phyloP scores from a whole-genome alignment of 345 rosid genomes.

The Citrus hindsii region DNA sequence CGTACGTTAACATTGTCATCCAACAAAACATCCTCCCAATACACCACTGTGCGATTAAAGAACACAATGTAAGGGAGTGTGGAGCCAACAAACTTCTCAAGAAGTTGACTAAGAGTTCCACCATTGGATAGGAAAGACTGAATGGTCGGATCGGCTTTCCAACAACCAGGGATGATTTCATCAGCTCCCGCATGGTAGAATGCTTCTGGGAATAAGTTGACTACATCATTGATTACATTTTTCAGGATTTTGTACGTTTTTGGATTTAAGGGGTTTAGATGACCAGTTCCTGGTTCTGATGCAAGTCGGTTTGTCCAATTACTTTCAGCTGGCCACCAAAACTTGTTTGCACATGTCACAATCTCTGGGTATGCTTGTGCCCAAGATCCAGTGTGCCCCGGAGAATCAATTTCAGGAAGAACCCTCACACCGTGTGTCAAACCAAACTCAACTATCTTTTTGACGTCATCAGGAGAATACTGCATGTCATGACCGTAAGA shows the following conservation, averaged over 20 bases:
- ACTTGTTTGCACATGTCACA: slow-evolving; percentile 75
- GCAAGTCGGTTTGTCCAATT: slow-evolving; percentile 63
- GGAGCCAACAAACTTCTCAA: slow-evolving; percentile 52
- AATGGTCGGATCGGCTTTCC: slow-evolving; percentile 67
- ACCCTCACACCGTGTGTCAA: slow-evolving; percentile 80
- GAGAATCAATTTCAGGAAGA: slow-evolving; percentile 80
- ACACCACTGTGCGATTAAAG: slow-evolving; percentile 64
- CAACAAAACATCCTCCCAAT: slow-evolving; percentile 81
- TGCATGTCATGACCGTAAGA: slow-evolving; percentile 64
- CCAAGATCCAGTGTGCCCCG: slow-evolving; percentile 42
- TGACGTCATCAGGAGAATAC: slow-evolving; percentile 62
- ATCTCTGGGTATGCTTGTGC: slow-evolving; percentile 81
- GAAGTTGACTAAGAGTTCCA: slow-evolving; percentile 69
- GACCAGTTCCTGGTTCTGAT: slow-evolving; percentile 87
- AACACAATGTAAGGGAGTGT: slow-evolving; percentile 64
- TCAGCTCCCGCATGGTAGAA: slow-evolving; percentile 79
- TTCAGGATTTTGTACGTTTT: slow-evolving; percentile 66
- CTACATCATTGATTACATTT: slow-evolving; percentile 50
- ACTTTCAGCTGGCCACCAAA: slow-evolving; percentile 72
- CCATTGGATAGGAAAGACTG: slow-evolving; percentile 52
- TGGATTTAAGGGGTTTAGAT: slow-evolving; percentile 71
- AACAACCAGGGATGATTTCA: slow-evolving; percentile 74
- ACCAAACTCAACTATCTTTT: slow-evolving; percentile 55
- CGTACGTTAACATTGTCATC: slow-evolving; percentile 48
- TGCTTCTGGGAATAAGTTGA: slow-evolving; percentile 59